Evolutionary conservation across 805 yeast species (phyloP).

Genomic region (Tetrapisispora nanseiensis): DNA sequence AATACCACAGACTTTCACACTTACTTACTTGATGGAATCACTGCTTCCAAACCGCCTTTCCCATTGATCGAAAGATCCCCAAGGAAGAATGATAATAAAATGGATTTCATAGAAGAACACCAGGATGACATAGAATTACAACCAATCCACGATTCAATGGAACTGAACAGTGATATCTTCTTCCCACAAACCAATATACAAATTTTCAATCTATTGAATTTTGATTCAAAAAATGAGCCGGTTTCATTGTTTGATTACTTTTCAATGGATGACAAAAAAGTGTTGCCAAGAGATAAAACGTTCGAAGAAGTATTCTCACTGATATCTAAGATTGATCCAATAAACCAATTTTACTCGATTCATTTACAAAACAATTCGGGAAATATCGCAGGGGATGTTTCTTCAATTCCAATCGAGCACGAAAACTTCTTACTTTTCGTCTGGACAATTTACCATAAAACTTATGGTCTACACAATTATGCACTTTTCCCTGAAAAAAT

Average conservation of each 20-base stretch:
- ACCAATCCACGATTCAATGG: background rate
- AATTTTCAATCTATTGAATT: slow-evolving; percentile 2
- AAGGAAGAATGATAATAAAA: background rate
- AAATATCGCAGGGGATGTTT: background rate
- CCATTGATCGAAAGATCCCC: background rate
- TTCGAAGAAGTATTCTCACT: background rate
- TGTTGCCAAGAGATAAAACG: background rate
- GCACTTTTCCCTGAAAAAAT: slow-evolving; percentile 5
- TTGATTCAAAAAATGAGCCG: background rate
- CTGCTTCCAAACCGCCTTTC: slow-evolving; percentile 1
- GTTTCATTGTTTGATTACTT: background rate
- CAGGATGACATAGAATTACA: background rate
- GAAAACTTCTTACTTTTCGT: slow-evolving; percentile 4
- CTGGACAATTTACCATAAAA: slow-evolving; percentile 4
- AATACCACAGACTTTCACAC: background rate
- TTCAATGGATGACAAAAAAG: background rate
- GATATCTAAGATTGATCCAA: background rate
- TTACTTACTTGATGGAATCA: background rate
- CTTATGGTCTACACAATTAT: slow-evolving; percentile 3
- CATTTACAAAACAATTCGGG: background rate
- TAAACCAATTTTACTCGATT: background rate
- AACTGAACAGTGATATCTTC: slow-evolving; percentile 1
- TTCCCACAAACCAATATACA: slow-evolving; percentile 1
- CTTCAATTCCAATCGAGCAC: slow-evolving; percentile 2
- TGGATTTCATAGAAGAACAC: background rate